Evolutionary conservation across 768 basidiomycete genomes (phyloP).

Genomic region (Coprinellus micaceus): DNA sequence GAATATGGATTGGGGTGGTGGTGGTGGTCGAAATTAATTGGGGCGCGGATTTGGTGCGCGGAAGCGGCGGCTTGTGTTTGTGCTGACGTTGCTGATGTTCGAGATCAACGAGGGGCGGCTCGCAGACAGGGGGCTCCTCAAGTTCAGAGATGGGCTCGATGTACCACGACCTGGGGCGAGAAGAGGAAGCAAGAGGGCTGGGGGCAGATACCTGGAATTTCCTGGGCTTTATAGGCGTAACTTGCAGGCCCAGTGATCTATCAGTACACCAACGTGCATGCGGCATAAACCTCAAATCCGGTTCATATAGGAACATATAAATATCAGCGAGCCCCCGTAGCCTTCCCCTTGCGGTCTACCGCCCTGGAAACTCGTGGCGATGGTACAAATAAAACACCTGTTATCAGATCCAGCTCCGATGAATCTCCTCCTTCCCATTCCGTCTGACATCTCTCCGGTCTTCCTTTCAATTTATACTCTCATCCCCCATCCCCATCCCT

Average conservation of each 20-base stretch:
- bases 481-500: slow-evolving; percentile 14
- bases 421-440: slow-evolving; percentile 14
- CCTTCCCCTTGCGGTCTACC: slow-evolving; percentile 6
- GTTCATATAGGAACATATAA: slow-evolving; percentile 12
- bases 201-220: slow-evolving; percentile 17
- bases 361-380: slow-evolving; percentile 5
- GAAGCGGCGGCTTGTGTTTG: slow-evolving; percentile 42
- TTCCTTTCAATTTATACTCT: not conserved
- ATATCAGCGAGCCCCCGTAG: slow-evolving; percentile 6
- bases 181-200: slow-evolving; percentile 14
- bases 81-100: slow-evolving; percentile 63
- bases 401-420: slow-evolving; percentile 7
- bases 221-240: slow-evolving; percentile 17
- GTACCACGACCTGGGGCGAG: slow-evolving; percentile 24
- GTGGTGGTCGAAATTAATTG: slow-evolving; percentile 65
- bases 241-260: slow-evolving; percentile 14
- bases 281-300: slow-evolving; percentile 7
- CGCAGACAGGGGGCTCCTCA: slow-evolving; percentile 36
- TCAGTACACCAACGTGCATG: slow-evolving; percentile 41
- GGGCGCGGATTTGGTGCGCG: slow-evolving; percentile 50
- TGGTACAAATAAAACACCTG: slow-evolving; percentile 1
- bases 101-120: slow-evolving; percentile 23
- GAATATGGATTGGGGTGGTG: slow-evolving; percentile 55
- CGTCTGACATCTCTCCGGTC: slow-evolving; percentile 9
- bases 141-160: slow-evolving; percentile 48